phyloP scores from a whole-genome alignment of 2,329 filamentous ascomycete genomes.

The Monosporascus ibericus region DNA sequence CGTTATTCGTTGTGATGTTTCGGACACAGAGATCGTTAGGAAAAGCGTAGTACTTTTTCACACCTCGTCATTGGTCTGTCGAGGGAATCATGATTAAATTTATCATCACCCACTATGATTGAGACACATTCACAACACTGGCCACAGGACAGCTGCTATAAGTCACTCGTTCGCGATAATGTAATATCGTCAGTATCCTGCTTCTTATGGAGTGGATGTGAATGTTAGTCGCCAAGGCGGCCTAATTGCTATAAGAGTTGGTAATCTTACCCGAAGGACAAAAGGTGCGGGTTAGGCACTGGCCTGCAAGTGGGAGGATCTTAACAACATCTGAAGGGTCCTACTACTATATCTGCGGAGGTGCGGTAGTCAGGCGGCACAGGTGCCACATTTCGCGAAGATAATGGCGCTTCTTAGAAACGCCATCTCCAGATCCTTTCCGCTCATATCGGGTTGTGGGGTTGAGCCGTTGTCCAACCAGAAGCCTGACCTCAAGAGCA shows the following conservation, averaged over 20 bases:
- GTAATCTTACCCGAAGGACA: neutral
- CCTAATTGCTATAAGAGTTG: neutral
- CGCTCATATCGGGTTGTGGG: conserved; percentile 1
- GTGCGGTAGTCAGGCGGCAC: neutral
- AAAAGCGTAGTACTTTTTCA: neutral
- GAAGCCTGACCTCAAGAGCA: conserved; percentile 14
- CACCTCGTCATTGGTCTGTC: neutral
- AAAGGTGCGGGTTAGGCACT: neutral
- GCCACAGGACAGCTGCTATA: neutral
- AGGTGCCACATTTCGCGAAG: neutral
- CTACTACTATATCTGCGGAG: neutral
- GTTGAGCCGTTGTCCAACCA: conserved; percentile 13
- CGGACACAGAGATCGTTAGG: neutral
- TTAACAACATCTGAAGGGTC: neutral
- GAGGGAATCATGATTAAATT: neutral
- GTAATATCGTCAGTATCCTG: neutral
- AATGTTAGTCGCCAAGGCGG: neutral
- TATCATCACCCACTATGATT: no score
- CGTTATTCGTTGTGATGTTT: neutral
- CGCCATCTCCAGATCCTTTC: neutral
- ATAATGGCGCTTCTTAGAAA: neutral
- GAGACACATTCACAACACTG: neutral
- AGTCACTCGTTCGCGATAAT: no score
- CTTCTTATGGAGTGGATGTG: neutral
- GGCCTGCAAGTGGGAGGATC: neutral